A percentile compares a stretch with the other conserved stretches of the same genome.
Conservation (phyloP, 2,329 filamentous ascomycete species). For the Monascus ruber region DNA sequence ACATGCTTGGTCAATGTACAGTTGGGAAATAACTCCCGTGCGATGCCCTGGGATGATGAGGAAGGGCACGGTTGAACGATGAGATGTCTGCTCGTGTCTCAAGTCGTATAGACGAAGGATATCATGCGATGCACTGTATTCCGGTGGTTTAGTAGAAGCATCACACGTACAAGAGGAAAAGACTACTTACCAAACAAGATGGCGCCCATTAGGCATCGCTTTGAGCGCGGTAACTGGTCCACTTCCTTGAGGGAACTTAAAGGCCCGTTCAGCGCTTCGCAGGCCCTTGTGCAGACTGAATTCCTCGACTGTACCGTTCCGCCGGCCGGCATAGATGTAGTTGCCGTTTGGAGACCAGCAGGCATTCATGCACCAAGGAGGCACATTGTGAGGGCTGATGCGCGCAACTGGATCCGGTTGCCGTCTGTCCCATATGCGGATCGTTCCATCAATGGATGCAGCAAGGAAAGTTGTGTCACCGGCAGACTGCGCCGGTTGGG, state of each 20-base stretch:
- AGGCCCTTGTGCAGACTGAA: constrained; percentile 74
- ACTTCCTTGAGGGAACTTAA: constrained; percentile 82
- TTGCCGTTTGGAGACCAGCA: constrained; percentile 96
- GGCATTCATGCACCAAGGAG: constrained; percentile 95
- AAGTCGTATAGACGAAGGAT: constrained; percentile 90
- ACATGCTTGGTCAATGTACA: constrained; percentile 81
- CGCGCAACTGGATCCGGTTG: constrained; percentile 65
- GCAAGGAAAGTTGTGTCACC: constrained; percentile 71
- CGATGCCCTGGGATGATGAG: constrained; percentile 88
- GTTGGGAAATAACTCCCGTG: constrained; percentile 73
- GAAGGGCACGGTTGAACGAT: constrained; percentile 77
- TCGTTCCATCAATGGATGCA: constrained; percentile 45
- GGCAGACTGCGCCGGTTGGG: constrained; percentile 29
- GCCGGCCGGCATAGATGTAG: constrained; percentile 79
- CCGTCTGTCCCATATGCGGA: constrained; percentile 45
- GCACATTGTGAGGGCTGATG: constrained; percentile 63
- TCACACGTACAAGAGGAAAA: constrained; percentile 2
- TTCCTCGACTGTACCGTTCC: constrained; percentile 90
- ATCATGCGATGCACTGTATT: constrained; percentile 73
- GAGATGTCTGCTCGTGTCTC: constrained; percentile 51
- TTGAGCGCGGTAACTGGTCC: constrained; percentile 79
- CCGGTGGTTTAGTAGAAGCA: constrained; percentile 1
- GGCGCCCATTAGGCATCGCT: constrained; percentile 84
- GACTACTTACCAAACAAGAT: constrained; percentile 64
- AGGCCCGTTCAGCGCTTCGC: constrained; percentile 61